Evolutionary conservation across 352 stramenopile genomes (phyloP), one percentile per base, ranked within the genome.

Genomic region (Proteromonas lacertae): DNA sequence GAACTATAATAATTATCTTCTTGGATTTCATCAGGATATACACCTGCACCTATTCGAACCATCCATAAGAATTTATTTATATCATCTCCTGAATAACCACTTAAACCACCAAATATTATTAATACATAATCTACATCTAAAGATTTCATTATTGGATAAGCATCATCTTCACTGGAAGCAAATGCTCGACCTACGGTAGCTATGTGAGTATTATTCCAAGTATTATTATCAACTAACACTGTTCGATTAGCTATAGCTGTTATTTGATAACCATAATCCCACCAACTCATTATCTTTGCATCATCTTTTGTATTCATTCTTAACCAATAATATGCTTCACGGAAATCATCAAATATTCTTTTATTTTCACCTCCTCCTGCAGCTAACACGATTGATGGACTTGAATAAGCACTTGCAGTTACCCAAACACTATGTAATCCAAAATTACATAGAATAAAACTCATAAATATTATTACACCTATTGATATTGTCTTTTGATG

Each of bases 1-100:
- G n/a, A 31, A n/a, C 13, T n/a, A 31, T n/a, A n/a, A n/a, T 31
- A n/a, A 31, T n/a, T 31, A 31, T n/a, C 13, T 13, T n/a, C n/a
- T n/a, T 31, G 69, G 63, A 83, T 79, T 46, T 75, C 47, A 60
- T 59, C 34, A 49, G 60, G 48, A 55, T 79, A 66, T 24, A 66
- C 57, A 16, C 66, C 69, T 43, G 66, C 56, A 0, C 62, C 67
- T 43, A n/a, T n/a, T n/a, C n/a, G n/a, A n/a, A n/a, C n/a, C n/a
- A n/a, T n/a, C n/a, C n/a, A n/a, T n/a, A n/a, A 91, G 41, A 82
- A 83, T 53, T 87, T 88, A 52, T 81, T 80, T 40, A 88, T 74
- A 48, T 82, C 68, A 43, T 80, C 68, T 25, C 57, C 68, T 30
- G 56, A 64, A 54, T 79, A 80, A 9, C 64, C 66, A 25, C 60